A percentile compares a stretch with the other conserved stretches of the same genome.
Conservation (phyloP, 768 basidiomycete genomes). For the Suillus subaureus region DNA sequence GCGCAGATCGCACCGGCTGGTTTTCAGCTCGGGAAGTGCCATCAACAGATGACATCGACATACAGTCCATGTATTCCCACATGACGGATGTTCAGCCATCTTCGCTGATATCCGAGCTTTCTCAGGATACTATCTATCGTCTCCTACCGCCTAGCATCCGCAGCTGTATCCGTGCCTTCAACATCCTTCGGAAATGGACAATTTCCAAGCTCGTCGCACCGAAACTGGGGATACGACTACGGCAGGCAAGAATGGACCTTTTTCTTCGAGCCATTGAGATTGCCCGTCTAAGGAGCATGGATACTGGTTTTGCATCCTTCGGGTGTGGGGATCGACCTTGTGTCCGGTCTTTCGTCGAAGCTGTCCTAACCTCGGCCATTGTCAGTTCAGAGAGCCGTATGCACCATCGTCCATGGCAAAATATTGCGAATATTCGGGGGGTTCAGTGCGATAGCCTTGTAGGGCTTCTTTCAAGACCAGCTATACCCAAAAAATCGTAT, state of each 20-base stretch:
- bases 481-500: conserved; percentile 44
- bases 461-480: conserved; percentile 56
- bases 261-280: conserved; percentile 75
- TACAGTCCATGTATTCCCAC: conserved; percentile 78
- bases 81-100: conserved; percentile 76
- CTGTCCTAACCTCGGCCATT: conserved; percentile 73
- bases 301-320: conserved; percentile 33
- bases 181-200: conserved; percentile 78
- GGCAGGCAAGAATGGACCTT: conserved; percentile 75
- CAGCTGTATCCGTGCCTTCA: conserved; percentile 75
- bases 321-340: conserved; percentile 59
- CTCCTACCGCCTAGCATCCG: conserved; percentile 75
- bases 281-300: conserved; percentile 61
- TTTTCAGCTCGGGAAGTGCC: conserved; percentile 59
- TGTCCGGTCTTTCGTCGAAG: conserved; percentile 80
- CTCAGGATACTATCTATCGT: conserved; percentile 71
- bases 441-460: conserved; percentile 62
- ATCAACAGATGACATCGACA: conserved; percentile 64
- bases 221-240: conserved; percentile 58
- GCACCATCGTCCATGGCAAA: conserved; percentile 78
- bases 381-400: conserved; percentile 79
- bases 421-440: conserved; percentile 64
- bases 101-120: conserved; percentile 66
- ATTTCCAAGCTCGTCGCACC: conserved; percentile 69
- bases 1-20: conserved; percentile 80